These are phyloP conservation scores for Raffaelea deltoideospora DNA, from an alignment of 2,329 filamentous ascomycete species.

Conservation along the genomic window DNA sequence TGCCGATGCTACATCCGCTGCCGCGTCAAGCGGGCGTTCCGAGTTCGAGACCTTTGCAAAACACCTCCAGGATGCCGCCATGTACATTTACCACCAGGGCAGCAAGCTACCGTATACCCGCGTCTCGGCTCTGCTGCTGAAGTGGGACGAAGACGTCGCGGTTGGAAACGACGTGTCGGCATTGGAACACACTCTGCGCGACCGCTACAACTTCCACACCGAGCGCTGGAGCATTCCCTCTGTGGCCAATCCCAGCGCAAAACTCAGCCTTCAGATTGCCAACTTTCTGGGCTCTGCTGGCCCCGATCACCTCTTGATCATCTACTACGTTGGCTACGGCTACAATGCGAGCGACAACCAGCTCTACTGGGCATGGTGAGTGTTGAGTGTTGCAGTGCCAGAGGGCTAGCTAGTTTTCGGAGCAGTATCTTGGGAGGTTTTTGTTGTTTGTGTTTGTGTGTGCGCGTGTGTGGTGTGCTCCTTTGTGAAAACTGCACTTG, in stretches of 20 bases:
- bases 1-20: background rate
- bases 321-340: constrained; percentile 50
- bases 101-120: constrained; percentile 40
- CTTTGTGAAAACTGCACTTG: too few relatives aligned
- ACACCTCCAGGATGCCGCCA: constrained; percentile 53
- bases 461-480: too few relatives aligned
- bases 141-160: constrained; percentile 45
- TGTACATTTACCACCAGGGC: constrained; percentile 49
- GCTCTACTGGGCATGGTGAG: constrained; percentile 53
- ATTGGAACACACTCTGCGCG: constrained; percentile 42
- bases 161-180: constrained; percentile 36
- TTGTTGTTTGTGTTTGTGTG: too few relatives aligned
- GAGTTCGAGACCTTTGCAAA: constrained; percentile 53
- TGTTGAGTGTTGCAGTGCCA: constrained; percentile 9
- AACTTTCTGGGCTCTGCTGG: constrained; percentile 42
- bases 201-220: constrained; percentile 45
- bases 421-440: too few relatives aligned
- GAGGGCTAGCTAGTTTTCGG: too few relatives aligned
- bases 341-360: constrained; percentile 43
- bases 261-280: constrained; percentile 44
- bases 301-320: constrained; percentile 44
- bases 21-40: background rate
- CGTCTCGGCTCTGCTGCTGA: constrained; percentile 44
- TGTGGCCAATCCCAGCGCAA: constrained; percentile 41
- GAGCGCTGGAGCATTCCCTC: constrained; percentile 47